phyloP scores from a whole-genome alignment of 768 basidiomycete genomes.

The Roridomyces roridus region DNA sequence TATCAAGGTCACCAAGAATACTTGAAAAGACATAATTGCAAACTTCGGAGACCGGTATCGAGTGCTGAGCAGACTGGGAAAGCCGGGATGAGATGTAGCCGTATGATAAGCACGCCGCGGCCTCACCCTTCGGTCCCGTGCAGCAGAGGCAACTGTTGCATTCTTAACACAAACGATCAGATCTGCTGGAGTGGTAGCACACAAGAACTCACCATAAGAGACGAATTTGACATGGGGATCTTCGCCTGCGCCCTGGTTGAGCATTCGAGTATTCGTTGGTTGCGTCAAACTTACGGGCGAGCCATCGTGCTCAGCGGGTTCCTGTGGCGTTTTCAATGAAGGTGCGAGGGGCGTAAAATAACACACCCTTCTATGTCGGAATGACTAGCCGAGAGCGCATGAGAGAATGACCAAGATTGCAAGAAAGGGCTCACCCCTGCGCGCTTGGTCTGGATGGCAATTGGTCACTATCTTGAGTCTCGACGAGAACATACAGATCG shows the following conservation, averaged over 20 bases:
- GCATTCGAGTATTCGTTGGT: not conserved
- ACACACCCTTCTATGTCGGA: slow-evolving; percentile 8
- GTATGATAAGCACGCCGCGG: not conserved
- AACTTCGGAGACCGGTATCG: slow-evolving; percentile 14
- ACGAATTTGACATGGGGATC: not conserved
- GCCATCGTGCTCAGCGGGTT: slow-evolving; percentile 5
- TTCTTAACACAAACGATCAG: not conserved
- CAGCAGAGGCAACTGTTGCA: not conserved
- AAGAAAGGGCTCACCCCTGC: not conserved
- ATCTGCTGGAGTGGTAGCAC: not conserved
- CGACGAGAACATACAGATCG: slow-evolving; percentile 3
- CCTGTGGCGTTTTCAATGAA: not conserved
- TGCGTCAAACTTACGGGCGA: not conserved
- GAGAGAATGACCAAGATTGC: not conserved
- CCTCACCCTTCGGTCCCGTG: slow-evolving; percentile 1
- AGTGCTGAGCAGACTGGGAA: not conserved
- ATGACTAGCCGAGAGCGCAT: not conserved
- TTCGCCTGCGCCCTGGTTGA: not conserved
- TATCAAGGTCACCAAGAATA: not conserved
- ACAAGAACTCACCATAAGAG: not conserved
- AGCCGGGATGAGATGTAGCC: not conserved
- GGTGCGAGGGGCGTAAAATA: not conserved
- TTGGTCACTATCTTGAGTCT: not conserved
- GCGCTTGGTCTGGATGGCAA: slow-evolving; percentile 2
- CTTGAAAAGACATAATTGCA: not conserved